Evolutionary conservation across 371 early-diverging fungal species (phyloP).

Genomic region (Lichtheimia hyalospora): DNA sequence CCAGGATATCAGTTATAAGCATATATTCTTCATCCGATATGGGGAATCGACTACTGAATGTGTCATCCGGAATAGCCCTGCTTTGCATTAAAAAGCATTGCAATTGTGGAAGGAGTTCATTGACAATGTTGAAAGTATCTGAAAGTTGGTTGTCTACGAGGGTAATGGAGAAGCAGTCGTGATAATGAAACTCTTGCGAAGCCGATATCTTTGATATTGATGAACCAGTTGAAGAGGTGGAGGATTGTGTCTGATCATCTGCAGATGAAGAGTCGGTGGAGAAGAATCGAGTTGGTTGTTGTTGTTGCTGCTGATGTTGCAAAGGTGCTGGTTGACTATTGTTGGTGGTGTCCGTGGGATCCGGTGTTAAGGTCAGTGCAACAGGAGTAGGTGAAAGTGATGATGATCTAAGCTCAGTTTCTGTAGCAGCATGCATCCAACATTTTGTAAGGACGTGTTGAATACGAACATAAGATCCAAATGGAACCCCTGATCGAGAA

Average conservation of each 20-base stretch:
- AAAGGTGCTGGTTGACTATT: not conserved
- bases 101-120: constrained; percentile 34
- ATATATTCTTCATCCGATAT: constrained; percentile 20
- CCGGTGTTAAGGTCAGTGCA: constrained; percentile 19
- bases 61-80: not conserved
- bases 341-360: not conserved
- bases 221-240: not conserved
- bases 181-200: constrained; percentile 36
- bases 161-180: constrained; percentile 47
- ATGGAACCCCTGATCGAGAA: constrained; percentile 16
- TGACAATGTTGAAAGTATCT: constrained; percentile 33
- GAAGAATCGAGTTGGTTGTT: constrained; percentile 4
- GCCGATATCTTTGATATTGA: constrained; percentile 13
- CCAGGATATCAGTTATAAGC: constrained; percentile 23
- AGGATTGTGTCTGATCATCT: no score
- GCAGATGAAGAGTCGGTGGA: no score
- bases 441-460: constrained; percentile 47
- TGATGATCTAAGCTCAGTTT: constrained; percentile 10
- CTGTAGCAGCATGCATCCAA: constrained; percentile 49
- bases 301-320: not conserved
- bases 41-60: constrained; percentile 17
- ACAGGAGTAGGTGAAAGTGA: constrained; percentile 10
- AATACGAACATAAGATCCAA: constrained; percentile 45
- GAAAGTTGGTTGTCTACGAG: constrained; percentile 24
- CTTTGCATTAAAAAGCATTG: constrained; percentile 27